phyloP scores from a whole-genome alignment of 2,329 filamentous ascomycete genomes.

The Talaromyces sp. region DNA sequence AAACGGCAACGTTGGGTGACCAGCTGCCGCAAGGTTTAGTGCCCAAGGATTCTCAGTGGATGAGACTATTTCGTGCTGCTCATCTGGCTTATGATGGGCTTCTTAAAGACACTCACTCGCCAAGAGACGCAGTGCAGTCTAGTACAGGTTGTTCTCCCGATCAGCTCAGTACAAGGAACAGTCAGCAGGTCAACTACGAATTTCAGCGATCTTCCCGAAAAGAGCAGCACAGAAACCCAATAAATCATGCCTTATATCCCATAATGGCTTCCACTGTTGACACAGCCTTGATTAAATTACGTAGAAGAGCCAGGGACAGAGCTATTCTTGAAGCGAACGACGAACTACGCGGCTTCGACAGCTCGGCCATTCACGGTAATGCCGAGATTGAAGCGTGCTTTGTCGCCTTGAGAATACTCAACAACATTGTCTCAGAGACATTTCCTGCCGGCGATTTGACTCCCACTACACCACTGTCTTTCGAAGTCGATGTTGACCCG shows the following conservation, averaged over 20 bases:
- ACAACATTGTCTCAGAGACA: slow-evolving; percentile 22
- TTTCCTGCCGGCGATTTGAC: slow-evolving; percentile 16
- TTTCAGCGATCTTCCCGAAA: neutral
- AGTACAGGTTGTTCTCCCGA: neutral
- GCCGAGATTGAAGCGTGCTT: slow-evolving; percentile 19
- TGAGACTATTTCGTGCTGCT: slow-evolving; percentile 37
- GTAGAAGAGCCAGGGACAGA: neutral
- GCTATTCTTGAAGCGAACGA: neutral
- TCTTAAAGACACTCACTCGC: slow-evolving; percentile 18
- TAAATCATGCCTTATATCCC: neutral
- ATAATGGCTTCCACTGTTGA: slow-evolving; percentile 7
- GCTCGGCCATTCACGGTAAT: neutral
- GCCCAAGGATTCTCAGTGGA: slow-evolving; percentile 38
- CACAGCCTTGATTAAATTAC: neutral
- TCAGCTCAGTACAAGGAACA: neutral
- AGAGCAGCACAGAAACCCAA: neutral
- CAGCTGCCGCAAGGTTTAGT: slow-evolving; percentile 26
- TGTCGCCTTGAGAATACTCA: slow-evolving; percentile 22
- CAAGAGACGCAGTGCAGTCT: neutral
- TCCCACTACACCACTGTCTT: slow-evolving; percentile 1
- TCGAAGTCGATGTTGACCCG: slow-evolving; percentile 6
- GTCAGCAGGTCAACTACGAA: neutral
- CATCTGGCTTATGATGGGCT: slow-evolving; percentile 34
- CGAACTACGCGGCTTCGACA: neutral
- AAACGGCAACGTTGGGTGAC: slow-evolving; percentile 21